Percentiles rank a stretch among this genome's conserved stretches.
Conservation (phyloP, 371 early-diverging fungal species). For the Haplosporangium sp. region DNA sequence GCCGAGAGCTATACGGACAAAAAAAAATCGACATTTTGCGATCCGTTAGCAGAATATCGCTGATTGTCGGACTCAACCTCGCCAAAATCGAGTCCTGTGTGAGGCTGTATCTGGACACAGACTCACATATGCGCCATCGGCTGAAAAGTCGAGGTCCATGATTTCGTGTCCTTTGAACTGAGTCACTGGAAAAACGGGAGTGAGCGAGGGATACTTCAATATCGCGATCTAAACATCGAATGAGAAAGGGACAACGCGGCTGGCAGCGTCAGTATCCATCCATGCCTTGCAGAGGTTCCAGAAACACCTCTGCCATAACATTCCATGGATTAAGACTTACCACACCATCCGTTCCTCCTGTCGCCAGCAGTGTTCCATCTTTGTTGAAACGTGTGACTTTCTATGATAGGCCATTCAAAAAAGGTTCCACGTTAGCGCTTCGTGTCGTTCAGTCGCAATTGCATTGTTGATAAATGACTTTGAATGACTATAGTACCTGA, state of each 20-base stretch:
- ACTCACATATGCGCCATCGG: slow-evolving; percentile 60
- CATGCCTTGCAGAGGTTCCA: background rate
- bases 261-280: background rate
- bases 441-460: too few species aligned
- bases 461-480: too few species aligned
- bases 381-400: slow-evolving; percentile 64
- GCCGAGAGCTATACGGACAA: slow-evolving; percentile 56
- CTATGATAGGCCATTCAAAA: slow-evolving; percentile 17
- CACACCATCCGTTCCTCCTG: slow-evolving; percentile 75
- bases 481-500: slow-evolving; percentile 56
- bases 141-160: slow-evolving; percentile 72
- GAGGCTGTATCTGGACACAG: background rate
- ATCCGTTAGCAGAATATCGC: background rate
- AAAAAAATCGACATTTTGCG: background rate
- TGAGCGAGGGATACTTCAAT: slow-evolving; percentile 67
- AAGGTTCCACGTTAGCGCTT: too few species aligned
- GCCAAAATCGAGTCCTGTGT: background rate
- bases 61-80: background rate
- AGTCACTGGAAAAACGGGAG: slow-evolving; percentile 60
- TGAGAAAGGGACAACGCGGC: background rate
- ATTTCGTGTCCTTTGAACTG: slow-evolving; percentile 67
- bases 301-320: background rate
- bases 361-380: slow-evolving; percentile 69
- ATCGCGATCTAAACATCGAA: slow-evolving; percentile 54
- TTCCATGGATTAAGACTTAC: slow-evolving; percentile 20